A percentile compares a stretch with the other conserved stretches of the same genome.
Evolutionary conservation across 2,329 filamentous ascomycete genomes (phyloP).

Genomic region (Catunica adiposa): DNA sequence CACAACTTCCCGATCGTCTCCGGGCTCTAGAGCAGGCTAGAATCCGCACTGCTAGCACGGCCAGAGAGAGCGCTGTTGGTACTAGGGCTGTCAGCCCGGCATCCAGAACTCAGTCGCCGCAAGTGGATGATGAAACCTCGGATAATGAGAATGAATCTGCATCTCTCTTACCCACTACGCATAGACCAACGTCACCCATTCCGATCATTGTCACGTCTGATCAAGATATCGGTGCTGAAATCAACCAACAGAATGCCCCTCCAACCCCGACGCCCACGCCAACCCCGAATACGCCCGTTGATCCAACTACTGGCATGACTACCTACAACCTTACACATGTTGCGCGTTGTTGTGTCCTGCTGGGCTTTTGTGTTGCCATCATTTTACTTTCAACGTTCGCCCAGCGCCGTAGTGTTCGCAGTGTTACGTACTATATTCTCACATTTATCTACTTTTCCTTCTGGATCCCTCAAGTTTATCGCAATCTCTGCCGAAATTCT

Average conservation of each 20-base stretch:
- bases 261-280: background rate
- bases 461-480: slow-evolving; percentile 82
- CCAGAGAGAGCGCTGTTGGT: background rate
- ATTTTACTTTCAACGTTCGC: slow-evolving; percentile 42
- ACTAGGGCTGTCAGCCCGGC: slow-evolving; percentile 19
- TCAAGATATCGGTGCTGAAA: slow-evolving; percentile 46
- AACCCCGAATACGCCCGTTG: slow-evolving; percentile 20
- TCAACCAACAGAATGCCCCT: slow-evolving; percentile 24
- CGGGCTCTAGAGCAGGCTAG: slow-evolving; percentile 28
- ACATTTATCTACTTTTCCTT: slow-evolving; percentile 69
- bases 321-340: slow-evolving; percentile 35
- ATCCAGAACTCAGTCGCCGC: slow-evolving; percentile 15
- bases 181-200: slow-evolving; percentile 12
- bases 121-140: background rate
- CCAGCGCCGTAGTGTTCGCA: slow-evolving; percentile 40
- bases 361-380: slow-evolving; percentile 39
- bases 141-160: slow-evolving; percentile 5
- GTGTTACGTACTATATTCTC: slow-evolving; percentile 44
- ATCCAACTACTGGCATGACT: slow-evolving; percentile 21
- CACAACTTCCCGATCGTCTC: slow-evolving; percentile 39
- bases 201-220: slow-evolving; percentile 47
- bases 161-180: slow-evolving; percentile 6
- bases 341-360: slow-evolving; percentile 39
- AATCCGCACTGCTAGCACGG: slow-evolving; percentile 10
- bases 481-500: slow-evolving; percentile 81